These are phyloP conservation scores for Bifiguratus adelaidae DNA, from an alignment of 192 early-diverging fungal genomes.

Conservation along the genomic window DNA sequence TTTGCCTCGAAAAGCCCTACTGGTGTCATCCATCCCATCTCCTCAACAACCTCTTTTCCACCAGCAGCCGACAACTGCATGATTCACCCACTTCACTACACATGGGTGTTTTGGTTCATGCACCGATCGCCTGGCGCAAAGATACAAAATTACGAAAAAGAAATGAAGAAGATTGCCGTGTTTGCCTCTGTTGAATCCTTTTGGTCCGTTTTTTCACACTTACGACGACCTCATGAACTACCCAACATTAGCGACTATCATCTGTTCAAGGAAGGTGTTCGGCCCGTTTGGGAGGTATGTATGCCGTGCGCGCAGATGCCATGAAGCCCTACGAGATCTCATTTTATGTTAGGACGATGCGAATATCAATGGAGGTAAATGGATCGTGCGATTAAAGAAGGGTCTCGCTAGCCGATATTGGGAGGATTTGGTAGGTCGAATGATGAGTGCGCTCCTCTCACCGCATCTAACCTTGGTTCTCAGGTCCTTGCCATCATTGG, in stretches of 20 bases:
- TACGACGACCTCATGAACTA: conserved; percentile 76
- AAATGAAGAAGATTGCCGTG: conserved; percentile 77
- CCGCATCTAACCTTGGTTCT: background rate
- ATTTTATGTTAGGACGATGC: conserved; percentile 39
- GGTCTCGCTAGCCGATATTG: conserved; percentile 86
- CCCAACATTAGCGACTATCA: conserved; percentile 85
- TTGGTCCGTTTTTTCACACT: conserved; percentile 68
- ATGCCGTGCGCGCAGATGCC: background rate
- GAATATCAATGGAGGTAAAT: conserved; percentile 87
- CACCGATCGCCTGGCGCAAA: conserved; percentile 81
- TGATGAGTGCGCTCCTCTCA: conserved; percentile 1
- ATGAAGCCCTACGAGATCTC: too few species aligned
- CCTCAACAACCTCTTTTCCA: too few species aligned
- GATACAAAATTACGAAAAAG: conserved; percentile 77
- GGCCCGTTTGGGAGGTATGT: conserved; percentile 89
- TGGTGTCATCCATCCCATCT: too few species aligned
- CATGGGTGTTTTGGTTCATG: conserved; percentile 95
- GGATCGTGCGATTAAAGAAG: conserved; percentile 91
- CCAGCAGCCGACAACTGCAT: background rate
- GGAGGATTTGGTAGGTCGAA: conserved; percentile 63
- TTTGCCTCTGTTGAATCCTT: conserved; percentile 76
- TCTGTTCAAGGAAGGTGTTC: conserved; percentile 83
- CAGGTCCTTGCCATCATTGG: conserved; percentile 80
- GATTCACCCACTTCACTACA: conserved; percentile 57
- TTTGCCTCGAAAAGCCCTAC: too few species aligned